A percentile compares a stretch with the other conserved stretches of the same genome.
Evolutionary conservation across 2,329 filamentous ascomycete species (phyloP).

Genomic region (Coniochaeta hoffmannii): DNA sequence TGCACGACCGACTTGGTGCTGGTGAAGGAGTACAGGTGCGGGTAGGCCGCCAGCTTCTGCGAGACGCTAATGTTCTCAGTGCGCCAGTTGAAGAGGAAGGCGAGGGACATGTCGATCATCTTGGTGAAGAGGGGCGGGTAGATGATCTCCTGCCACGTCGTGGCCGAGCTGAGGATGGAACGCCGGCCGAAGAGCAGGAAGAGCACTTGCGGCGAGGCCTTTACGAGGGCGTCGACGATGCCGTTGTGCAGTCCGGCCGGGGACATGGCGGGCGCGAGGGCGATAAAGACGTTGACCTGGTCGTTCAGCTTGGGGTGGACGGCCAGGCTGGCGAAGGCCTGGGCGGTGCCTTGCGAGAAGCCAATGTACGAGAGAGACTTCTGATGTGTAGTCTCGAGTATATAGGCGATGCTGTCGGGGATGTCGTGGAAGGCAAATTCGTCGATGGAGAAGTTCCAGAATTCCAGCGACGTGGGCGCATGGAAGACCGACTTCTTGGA

Average conservation of each 20-base stretch:
- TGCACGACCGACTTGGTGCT: conserved; percentile 96
- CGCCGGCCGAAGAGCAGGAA: conserved; percentile 89
- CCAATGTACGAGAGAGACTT: conserved; percentile 89
- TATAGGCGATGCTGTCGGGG: conserved; percentile 87
- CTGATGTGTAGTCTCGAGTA: conserved; percentile 75
- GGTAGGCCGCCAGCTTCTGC: conserved; percentile 92
- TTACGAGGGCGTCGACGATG: conserved; percentile 86
- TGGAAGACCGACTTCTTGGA: conserved; percentile 83
- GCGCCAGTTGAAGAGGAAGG: conserved; percentile 85
- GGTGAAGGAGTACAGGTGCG: conserved; percentile 93
- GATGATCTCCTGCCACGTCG: conserved; percentile 94
- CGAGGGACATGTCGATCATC: conserved; percentile 73
- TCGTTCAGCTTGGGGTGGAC: conserved; percentile 89
- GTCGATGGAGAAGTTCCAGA: conserved; percentile 98
- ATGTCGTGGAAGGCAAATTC: conserved; percentile 98
- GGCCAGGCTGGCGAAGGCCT: conserved; percentile 88
- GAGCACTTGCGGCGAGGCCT: conserved; percentile 84
- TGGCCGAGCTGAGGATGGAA: conserved; percentile 84
- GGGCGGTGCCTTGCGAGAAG: conserved; percentile 94
- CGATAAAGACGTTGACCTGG: conserved; percentile 93
- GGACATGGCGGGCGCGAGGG: conserved; percentile 91
- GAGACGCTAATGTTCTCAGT: conserved; percentile 74
- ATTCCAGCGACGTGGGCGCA: conserved; percentile 66
- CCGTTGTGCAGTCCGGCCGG: conserved; percentile 85
- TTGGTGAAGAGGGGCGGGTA: conserved; percentile 92